Base-by-base conservation (phyloP, 495 filamentous ascomycete genomes). In the Annulohypoxylon nitens region DNA sequence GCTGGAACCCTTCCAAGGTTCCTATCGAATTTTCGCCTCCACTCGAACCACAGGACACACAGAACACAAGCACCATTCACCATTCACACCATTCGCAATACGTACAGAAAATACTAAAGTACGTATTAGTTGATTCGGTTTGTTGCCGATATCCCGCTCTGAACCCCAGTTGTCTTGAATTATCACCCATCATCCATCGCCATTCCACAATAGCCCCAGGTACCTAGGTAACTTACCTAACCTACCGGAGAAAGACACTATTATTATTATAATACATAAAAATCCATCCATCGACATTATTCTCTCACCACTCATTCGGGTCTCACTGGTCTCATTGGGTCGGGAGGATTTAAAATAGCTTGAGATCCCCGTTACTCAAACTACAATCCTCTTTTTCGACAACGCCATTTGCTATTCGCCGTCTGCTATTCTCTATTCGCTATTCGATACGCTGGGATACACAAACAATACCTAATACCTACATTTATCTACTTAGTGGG, bases 1-100 rank as follows among this genome's bases (percentile, higher is more conserved):
- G 64, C 73, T 69, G 77, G 75, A 77, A 77, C 77, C 77, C 69
- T 58, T 70, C 16, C 67, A 75, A 77, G 77, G 77, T 79, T 79
- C 75, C 72, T 74, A 71, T 50, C 69, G 75, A 76, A 30, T 30
- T 30, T 72, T 72, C 59, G 54, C 60, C 55, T 45, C 20, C 45
- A 70, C 37, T 18, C 53, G 55, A 64, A 45, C 14, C 41, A 54
- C 39, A 43, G 30, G 30, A 6, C 41, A 70, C 37, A 14, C 37
- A 45, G 58, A 36, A 7, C 39, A 53, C 11, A 59, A 14, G 8
- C 55, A 34, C 43, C 48, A 45, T 20, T 61, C 48, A 12, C 39
- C 12, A 43, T 43, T 43, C 39, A 43, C 48, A 30, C 39, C 4
- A 43, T 43, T 43, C 39, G 14, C 39, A 43, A 43, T 43, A 43